Evolutionary conservation across 768 basidiomycete genomes (phyloP), one percentile per base, ranked within the genome.

Genomic region (Calocera cornea): DNA sequence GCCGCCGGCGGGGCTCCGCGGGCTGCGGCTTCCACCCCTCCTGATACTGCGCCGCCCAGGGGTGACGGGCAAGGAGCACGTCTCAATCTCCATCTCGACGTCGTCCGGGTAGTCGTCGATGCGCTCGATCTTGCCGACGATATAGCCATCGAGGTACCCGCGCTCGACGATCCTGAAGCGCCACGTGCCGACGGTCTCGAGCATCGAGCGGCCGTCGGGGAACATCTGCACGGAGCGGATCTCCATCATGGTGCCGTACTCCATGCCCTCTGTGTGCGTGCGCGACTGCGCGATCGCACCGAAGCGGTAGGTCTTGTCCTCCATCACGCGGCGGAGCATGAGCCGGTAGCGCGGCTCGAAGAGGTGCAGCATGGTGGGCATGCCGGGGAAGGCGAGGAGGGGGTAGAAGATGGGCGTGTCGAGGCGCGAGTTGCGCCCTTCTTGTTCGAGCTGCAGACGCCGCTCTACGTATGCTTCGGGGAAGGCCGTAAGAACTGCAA

Each of bases 311-410:
- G 79, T 79, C 2, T 84, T 80, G 17, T 83, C 85, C 72, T 92
- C 87, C 67, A 97, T 86, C 75, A 90, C 93, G n/a, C 95, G 86
- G 27, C 95, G 89, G 66, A 98, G 87, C 95, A 98, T 97, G 64
- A 98, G 82, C 7, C 95, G 88, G 75, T 97, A 95, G 80, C 90
- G 83, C 0, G 95, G 95, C 75, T 98, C 95, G 74, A 92, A 97
- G 73, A 98, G 87, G 76, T 97, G 94, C 17, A 98, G 80, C 66
- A 88, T 81, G 60, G 89, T 94, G 41, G 92, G 93, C 79, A 93
- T 86, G 67, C 88, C 89, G 1, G 95, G 95, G 78, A 97, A 98
- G 54, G 87, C 86, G 64, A 97, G 85, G 47, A 89, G 89, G 74
- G 88, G 90, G 70, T 94, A 85, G 72, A 97, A 95, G 69, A 98